A percentile compares a stretch with the other conserved stretches of the same genome.
Conservation (phyloP, 176 grass and related monocot species). For the Cenchrus fungigraminus region DNA sequence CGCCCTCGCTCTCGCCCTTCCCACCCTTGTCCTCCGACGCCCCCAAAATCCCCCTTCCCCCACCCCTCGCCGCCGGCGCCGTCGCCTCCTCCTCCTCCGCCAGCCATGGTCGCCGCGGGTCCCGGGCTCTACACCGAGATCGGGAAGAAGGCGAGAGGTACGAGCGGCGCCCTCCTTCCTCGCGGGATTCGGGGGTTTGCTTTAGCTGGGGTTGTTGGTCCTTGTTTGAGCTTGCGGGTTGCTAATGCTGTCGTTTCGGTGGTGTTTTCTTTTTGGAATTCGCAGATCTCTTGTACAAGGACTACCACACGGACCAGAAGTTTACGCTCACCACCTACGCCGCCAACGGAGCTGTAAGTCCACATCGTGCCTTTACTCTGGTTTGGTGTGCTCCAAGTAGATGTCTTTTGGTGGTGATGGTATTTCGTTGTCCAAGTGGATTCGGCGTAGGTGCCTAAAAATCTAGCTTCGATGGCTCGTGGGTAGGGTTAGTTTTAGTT, state of each 20-base stretch:
- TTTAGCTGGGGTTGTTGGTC: neutral
- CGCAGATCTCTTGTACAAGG: slow-evolving; percentile 74
- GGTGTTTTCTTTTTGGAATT: neutral
- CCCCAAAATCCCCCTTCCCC: slow-evolving; percentile 10
- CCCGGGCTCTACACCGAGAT: slow-evolving; percentile 70
- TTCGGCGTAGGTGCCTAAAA: neutral
- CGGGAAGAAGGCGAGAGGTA: slow-evolving; percentile 72
- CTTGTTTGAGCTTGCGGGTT: neutral
- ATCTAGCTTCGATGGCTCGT: neutral
- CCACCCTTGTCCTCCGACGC: neutral
- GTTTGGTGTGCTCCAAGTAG: neutral
- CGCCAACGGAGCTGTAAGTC: slow-evolving; percentile 59
- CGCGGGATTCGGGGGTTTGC: neutral
- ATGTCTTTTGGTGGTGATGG: neutral
- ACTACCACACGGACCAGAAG: slow-evolving; percentile 66
- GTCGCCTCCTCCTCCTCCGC: neutral
- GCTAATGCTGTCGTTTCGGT: slow-evolving; percentile 5
- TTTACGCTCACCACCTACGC: slow-evolving; percentile 69
- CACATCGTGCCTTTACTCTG: neutral
- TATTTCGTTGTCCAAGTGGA: neutral
- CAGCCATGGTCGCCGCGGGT: slow-evolving; percentile 39
- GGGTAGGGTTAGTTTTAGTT: neutral
- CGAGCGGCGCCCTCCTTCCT: neutral
- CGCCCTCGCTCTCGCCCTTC: neutral
- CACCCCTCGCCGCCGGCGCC: neutral